These are phyloP conservation scores for Desmodesmus armatus DNA, from an alignment of 139 green algal genomes.

Conservation along the genomic window DNA sequence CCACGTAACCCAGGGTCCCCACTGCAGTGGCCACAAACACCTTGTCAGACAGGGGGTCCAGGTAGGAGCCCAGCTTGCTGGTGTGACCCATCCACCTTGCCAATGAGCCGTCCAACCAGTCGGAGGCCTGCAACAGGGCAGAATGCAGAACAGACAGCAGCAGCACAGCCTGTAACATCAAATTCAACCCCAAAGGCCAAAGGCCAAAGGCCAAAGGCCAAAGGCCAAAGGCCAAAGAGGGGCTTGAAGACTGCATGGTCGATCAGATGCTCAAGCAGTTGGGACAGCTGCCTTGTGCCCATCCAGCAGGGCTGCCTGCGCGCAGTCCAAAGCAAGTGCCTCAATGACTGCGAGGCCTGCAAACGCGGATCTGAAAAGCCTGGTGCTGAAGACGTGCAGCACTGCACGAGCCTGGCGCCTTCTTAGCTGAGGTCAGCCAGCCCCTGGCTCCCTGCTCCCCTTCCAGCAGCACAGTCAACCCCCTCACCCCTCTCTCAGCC, in stretches of 20 bases:
- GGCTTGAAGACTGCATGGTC: no score
- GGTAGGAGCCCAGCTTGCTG: conserved; percentile 86
- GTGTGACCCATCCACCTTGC: conserved; percentile 66
- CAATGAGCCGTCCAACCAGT: conserved; percentile 89
- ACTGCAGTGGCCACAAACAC: conserved; percentile 65
- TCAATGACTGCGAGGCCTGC: no score
- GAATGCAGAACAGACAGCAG: background rate
- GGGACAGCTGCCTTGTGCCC: background rate
- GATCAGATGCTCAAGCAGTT: no score
- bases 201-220: background rate
- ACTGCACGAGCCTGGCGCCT: no score
- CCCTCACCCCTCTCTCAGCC: no score
- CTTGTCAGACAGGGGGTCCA: conserved; percentile 94
- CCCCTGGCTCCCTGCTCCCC: no score
- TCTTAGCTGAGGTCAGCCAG: no score
- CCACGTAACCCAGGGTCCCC: conserved; percentile 68
- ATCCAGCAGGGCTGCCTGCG: no score
- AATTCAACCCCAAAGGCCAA: background rate
- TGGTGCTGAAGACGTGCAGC: no score
- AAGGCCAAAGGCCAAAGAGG: no score
- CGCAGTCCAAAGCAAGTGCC: no score
- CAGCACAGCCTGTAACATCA: background rate
- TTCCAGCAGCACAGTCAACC: background rate
- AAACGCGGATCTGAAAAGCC: no score
- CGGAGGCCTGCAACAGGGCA: conserved; percentile 58